A percentile compares a stretch with the other conserved stretches of the same genome.
Conservation (phyloP, 192 early-diverging fungal genomes). For the Bifiguratus adelaidae region DNA sequence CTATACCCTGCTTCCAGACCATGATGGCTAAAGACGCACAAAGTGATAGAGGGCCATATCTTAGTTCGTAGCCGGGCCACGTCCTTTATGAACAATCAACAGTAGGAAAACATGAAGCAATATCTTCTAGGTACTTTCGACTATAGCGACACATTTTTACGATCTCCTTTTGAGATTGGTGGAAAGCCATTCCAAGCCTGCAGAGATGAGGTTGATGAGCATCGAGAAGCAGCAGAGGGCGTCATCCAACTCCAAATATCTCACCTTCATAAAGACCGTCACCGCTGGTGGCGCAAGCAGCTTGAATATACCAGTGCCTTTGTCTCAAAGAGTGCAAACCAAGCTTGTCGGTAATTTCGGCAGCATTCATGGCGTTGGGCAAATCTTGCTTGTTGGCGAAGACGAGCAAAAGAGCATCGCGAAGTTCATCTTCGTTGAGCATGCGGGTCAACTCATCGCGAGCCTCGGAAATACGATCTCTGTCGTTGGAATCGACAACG, state of each 20-base stretch:
- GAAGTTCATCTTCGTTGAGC: constrained; percentile 93
- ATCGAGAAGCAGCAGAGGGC: too few relatives aligned
- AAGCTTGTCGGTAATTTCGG: constrained; percentile 91
- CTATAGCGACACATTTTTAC: too few relatives aligned
- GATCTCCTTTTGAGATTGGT: constrained; percentile 58
- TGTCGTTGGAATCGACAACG: constrained; percentile 95
- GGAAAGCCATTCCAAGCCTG: constrained; percentile 91
- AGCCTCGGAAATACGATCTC: constrained; percentile 88
- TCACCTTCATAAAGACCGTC: constrained; percentile 98
- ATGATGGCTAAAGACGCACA: too few relatives aligned
- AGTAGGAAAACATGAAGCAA: too few relatives aligned
- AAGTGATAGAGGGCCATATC: too few relatives aligned
- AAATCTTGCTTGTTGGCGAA: constrained; percentile 99
- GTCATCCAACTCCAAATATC: too few relatives aligned
- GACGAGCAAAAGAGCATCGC: constrained; percentile 80
- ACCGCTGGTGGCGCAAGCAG: constrained; percentile 83
- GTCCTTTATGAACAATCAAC: too few relatives aligned
- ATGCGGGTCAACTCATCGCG: constrained; percentile 91
- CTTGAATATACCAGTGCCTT: constrained; percentile 93
- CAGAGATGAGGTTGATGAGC: too few relatives aligned
- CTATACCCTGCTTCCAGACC: too few relatives aligned
- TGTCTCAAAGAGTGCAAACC: constrained; percentile 73
- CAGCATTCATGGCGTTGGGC: constrained; percentile 90
- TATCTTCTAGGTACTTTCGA: too few relatives aligned
- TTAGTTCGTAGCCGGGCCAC: too few relatives aligned